A percentile compares a stretch with the other conserved stretches of the same genome.
phyloP scores from a whole-genome alignment of 164 flowering plant species.

The Aristolochia contorta region DNA sequence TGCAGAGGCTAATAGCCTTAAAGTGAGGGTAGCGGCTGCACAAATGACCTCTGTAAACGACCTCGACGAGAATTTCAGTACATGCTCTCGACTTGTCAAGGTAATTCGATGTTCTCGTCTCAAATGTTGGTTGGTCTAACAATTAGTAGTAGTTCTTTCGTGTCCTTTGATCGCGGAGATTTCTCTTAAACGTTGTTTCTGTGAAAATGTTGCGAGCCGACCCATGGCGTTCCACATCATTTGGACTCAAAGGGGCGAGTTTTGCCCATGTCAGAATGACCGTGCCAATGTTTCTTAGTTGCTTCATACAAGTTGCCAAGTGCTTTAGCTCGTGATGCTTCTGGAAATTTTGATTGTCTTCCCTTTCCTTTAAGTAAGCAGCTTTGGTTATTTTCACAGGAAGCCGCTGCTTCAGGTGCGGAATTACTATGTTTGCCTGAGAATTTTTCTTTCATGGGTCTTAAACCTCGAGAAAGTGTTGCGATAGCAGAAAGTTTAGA shows the following conservation, averaged over 20 bases:
- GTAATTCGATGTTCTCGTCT: constrained; percentile 13
- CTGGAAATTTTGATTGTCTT: background rate
- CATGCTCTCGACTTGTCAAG: constrained; percentile 77
- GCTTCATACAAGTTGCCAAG: too few relatives aligned
- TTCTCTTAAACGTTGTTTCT: too few relatives aligned
- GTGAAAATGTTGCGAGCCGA: too few relatives aligned
- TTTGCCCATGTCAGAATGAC: too few relatives aligned
- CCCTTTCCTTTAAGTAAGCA: background rate
- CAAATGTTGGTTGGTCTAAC: background rate
- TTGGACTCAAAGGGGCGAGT: too few relatives aligned
- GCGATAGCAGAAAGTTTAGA: constrained; percentile 66
- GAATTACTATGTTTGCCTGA: constrained; percentile 85
- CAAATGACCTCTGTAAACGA: constrained; percentile 94
- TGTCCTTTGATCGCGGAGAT: too few relatives aligned
- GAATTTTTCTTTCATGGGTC: constrained; percentile 64
- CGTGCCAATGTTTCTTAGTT: too few relatives aligned
- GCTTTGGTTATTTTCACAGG: constrained; percentile 30
- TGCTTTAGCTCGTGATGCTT: background rate
- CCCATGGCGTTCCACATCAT: too few relatives aligned
- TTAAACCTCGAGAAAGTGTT: constrained; percentile 56
- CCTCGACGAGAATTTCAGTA: constrained; percentile 61
- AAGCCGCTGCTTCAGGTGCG: constrained; percentile 85
- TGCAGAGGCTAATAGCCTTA: constrained; percentile 3
- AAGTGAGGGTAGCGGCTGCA: constrained; percentile 67
- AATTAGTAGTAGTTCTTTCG: too few relatives aligned